phyloP scores from a whole-genome alignment of 345 rosid species.

The Passiflora organensis region DNA sequence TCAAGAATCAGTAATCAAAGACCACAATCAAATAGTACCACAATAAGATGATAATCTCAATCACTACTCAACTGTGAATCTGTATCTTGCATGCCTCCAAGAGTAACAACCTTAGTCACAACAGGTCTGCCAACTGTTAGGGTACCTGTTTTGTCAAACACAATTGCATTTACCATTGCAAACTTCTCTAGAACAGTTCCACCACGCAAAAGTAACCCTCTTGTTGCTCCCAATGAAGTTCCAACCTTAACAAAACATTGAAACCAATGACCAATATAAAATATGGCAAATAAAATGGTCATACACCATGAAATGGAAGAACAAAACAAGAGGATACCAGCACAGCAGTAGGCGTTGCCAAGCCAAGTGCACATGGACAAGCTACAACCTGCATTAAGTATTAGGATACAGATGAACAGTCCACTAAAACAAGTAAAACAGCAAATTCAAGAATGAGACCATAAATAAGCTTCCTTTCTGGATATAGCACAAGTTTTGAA shows the following conservation, averaged over 20 bases:
- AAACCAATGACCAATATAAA: slow-evolving; percentile 2
- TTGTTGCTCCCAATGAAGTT: slow-evolving; percentile 91
- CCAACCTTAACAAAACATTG: slow-evolving; percentile 48
- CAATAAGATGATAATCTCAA: neutral
- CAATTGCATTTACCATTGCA: slow-evolving; percentile 68
- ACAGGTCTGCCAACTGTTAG: slow-evolving; percentile 86
- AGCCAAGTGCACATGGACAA: slow-evolving; percentile 98
- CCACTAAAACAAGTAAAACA: slow-evolving; percentile 6
- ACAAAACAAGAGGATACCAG: slow-evolving; percentile 45
- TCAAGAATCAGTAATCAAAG: neutral
- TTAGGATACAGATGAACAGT: slow-evolving; percentile 7
- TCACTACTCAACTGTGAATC: slow-evolving; percentile 50
- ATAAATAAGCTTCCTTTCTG: neutral
- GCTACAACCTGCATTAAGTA: slow-evolving; percentile 72
- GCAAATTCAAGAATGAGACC: neutral
- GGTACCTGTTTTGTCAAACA: slow-evolving; percentile 95
- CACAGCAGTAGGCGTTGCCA: slow-evolving; percentile 98
- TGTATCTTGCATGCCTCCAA: slow-evolving; percentile 21
- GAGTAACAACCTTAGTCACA: slow-evolving; percentile 63
- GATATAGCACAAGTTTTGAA: neutral
- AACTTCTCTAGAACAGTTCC: slow-evolving; percentile 88
- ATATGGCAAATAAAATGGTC: slow-evolving; percentile 10
- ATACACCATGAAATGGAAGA: slow-evolving; percentile 8
- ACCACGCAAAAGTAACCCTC: slow-evolving; percentile 89
- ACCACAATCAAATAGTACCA: neutral